Percentiles rank a stretch among this genome's conserved stretches.
These are phyloP conservation scores for Teratosphaeria destructans DNA, from an alignment of 2,329 filamentous ascomycete genomes.

Conservation along the genomic window DNA sequence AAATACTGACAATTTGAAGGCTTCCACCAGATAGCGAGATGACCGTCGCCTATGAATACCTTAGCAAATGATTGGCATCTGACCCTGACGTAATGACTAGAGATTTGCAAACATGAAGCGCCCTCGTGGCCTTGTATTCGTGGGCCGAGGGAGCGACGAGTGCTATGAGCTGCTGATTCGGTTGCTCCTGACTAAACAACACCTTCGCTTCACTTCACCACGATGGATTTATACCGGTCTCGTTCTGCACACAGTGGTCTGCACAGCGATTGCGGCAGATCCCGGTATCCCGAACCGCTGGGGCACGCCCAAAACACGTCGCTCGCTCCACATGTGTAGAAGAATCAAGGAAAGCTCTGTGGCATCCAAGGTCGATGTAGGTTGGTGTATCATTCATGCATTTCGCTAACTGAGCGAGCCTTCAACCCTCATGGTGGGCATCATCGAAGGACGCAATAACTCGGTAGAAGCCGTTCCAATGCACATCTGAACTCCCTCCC, in stretches of 20 bases:
- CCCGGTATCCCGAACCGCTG: background rate
- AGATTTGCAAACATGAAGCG: background rate
- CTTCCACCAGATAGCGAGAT: background rate
- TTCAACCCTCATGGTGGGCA: background rate
- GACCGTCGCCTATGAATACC: background rate
- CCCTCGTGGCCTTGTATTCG: background rate
- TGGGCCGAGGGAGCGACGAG: background rate
- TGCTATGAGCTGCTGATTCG: no score
- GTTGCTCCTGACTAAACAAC: no score
- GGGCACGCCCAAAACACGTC: background rate
- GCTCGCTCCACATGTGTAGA: background rate
- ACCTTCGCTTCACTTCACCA: no score
- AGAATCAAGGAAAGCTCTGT: background rate
- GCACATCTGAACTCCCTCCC: slow-evolving; percentile 5
- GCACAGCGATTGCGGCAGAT: no score
- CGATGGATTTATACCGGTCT: no score
- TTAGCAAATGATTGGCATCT: background rate
- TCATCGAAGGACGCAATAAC: slow-evolving; percentile 4
- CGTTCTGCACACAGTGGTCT: no score
- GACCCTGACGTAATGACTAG: background rate
- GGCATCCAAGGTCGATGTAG: background rate
- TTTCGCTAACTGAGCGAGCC: background rate
- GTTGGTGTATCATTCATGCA: slow-evolving; percentile 2
- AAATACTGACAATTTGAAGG: background rate
- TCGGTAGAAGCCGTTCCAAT: slow-evolving; percentile 18